phyloP scores from a whole-genome alignment of 2,329 filamentous ascomycete genomes.

The Penicillium italicum region DNA sequence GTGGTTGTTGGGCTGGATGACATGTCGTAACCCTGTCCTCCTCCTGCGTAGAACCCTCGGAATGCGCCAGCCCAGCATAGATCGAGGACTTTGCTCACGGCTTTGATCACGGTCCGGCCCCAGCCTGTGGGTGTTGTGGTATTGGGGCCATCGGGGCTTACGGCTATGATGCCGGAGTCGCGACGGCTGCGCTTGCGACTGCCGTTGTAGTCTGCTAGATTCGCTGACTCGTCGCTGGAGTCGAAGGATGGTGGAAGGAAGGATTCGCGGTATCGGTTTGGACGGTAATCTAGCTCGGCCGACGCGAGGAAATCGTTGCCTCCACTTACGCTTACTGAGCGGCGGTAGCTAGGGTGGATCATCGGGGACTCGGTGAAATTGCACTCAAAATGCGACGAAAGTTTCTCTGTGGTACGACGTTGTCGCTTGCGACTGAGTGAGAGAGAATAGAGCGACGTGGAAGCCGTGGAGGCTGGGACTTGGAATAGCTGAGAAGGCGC shows the following conservation, averaged over 20 bases:
- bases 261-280: constrained; percentile 40
- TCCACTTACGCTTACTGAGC: constrained; percentile 30
- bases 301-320: constrained; percentile 22
- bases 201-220: constrained; percentile 16
- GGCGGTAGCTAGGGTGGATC: constrained; percentile 39
- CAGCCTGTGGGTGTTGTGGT: constrained; percentile 31
- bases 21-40: constrained; percentile 67
- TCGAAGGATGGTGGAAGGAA: constrained; percentile 27
- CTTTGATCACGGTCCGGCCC: constrained; percentile 42
- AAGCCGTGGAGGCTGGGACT: constrained; percentile 36
- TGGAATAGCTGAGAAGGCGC: constrained; percentile 39
- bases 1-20: constrained; percentile 27
- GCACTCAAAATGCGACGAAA: constrained; percentile 24
- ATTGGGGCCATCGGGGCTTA: constrained; percentile 14
- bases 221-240: constrained; percentile 25
- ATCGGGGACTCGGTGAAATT: constrained; percentile 34
- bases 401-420: constrained; percentile 27
- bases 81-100: constrained; percentile 69
- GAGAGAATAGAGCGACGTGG: constrained; percentile 39
- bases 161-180: constrained; percentile 29
- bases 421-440: constrained; percentile 34
- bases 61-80: constrained; percentile 74
- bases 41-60: constrained; percentile 80
- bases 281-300: constrained; percentile 41
- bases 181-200: constrained; percentile 35